Percentiles rank a stretch among this genome's conserved stretches.
phyloP scores from a whole-genome alignment of 2,329 filamentous ascomycete species.

The Byssothecium circinans region DNA sequence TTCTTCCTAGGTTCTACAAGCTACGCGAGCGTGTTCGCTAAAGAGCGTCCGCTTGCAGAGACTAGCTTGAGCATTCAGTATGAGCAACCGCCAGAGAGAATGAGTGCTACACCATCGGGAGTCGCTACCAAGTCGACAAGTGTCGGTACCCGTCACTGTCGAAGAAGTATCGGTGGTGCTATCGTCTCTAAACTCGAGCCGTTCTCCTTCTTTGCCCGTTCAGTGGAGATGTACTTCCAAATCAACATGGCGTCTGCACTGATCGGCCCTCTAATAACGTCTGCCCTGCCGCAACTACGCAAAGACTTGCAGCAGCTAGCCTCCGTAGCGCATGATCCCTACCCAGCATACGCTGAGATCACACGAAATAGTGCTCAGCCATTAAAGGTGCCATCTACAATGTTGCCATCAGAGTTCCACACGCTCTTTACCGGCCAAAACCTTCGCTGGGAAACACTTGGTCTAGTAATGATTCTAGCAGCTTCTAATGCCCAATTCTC shows the following conservation, averaged over 20 bases:
- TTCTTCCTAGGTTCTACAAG: slow-evolving; percentile 42
- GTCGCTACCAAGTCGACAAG: slow-evolving; percentile 14
- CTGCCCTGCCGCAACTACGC: slow-evolving; percentile 34
- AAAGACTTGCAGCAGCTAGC: slow-evolving; percentile 32
- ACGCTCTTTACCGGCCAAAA: slow-evolving; percentile 39
- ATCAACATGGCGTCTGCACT: slow-evolving; percentile 28
- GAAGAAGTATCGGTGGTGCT: slow-evolving; percentile 27
- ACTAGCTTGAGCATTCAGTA: slow-evolving; percentile 36
- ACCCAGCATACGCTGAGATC: slow-evolving; percentile 32
- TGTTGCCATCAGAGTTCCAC: slow-evolving; percentile 36
- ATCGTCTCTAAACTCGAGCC: slow-evolving; percentile 34
- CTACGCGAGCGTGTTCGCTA: slow-evolving; percentile 39
- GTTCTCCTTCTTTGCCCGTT: slow-evolving; percentile 34
- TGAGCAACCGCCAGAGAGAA: slow-evolving; percentile 30
- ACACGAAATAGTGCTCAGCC: slow-evolving; percentile 35
- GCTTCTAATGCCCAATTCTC: slow-evolving; percentile 36
- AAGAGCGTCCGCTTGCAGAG: slow-evolving; percentile 32
- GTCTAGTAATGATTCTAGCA: slow-evolving; percentile 31
- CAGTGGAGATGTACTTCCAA: slow-evolving; percentile 31
- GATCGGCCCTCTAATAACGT: slow-evolving; percentile 33
- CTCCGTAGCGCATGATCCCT: slow-evolving; percentile 18
- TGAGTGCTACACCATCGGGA: slow-evolving; percentile 24
- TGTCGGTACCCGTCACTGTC: slow-evolving; percentile 32
- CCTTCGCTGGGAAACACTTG: slow-evolving; percentile 39
- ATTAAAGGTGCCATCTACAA: slow-evolving; percentile 33